Percentiles rank a stretch among this genome's conserved stretches.
phyloP scores from a whole-genome alignment of 495 filamentous ascomycete genomes.

The Penicillium taxi region DNA sequence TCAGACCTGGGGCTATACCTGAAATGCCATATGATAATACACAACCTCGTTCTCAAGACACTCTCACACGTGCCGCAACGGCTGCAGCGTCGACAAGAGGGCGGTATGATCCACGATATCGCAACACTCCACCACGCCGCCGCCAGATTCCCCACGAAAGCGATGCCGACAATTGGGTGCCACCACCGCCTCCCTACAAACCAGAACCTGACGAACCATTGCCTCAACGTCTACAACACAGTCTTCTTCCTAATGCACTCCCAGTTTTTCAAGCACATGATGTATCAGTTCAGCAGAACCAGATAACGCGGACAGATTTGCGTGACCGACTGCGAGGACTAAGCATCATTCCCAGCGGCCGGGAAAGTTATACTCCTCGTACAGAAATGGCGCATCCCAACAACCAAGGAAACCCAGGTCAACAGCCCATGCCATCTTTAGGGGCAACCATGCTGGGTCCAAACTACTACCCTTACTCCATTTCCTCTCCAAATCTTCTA shows the following conservation, averaged over 20 bases:
- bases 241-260: slow-evolving; percentile 30
- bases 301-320: no score
- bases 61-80: slow-evolving; percentile 70
- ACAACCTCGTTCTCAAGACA: slow-evolving; percentile 67
- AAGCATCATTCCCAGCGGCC: slow-evolving; percentile 21
- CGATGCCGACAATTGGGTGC: slow-evolving; percentile 88
- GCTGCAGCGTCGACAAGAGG: slow-evolving; percentile 63
- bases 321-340: no score
- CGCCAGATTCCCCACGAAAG: slow-evolving; percentile 68
- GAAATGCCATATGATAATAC: slow-evolving; percentile 65
- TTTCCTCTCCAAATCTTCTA: slow-evolving; percentile 36
- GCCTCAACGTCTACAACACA: slow-evolving; percentile 43
- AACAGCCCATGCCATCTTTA: slow-evolving; percentile 15
- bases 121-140: slow-evolving; percentile 14
- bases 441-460: slow-evolving; percentile 18
- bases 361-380: no score
- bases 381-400: no score
- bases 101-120: slow-evolving; percentile 45
- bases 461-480: slow-evolving; percentile 26
- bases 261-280: no score
- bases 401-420: no score
- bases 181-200: slow-evolving; percentile 83
- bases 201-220: slow-evolving; percentile 56
- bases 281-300: slow-evolving; percentile 15
- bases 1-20: slow-evolving; percentile 11